Percentiles rank a stretch among this genome's conserved stretches.
Conservation (phyloP, 1,139 yeast species). For the Taiozyma onychis region DNA sequence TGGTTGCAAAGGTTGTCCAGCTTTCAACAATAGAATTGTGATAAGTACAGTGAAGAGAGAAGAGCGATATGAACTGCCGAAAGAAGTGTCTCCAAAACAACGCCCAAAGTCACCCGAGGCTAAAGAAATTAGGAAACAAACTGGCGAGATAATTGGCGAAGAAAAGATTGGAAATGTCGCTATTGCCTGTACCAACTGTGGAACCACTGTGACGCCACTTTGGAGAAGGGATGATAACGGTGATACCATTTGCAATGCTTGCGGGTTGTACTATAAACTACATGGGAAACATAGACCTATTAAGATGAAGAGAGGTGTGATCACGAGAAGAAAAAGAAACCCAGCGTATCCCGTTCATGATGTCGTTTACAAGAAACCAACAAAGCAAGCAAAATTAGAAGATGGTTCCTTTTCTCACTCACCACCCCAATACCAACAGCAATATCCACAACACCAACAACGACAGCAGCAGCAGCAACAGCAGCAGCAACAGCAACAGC, state of each 20-base stretch:
- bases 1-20: slow-evolving; percentile 82
- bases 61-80: neutral
- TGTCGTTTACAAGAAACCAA: slow-evolving; percentile 1
- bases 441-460: neutral
- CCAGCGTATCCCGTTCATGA: slow-evolving; percentile 3
- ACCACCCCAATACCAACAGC: neutral
- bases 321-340: slow-evolving; percentile 64
- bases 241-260: slow-evolving; percentile 12
- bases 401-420: neutral
- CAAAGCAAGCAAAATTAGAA: neutral
- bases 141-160: slow-evolving; percentile 19
- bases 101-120: neutral
- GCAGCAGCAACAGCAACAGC: neutral
- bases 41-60: slow-evolving; percentile 17
- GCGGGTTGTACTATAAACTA: slow-evolving; percentile 34
- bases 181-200: slow-evolving; percentile 40
- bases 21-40: slow-evolving; percentile 64
- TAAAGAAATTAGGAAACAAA: neutral
- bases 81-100: neutral
- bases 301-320: slow-evolving; percentile 64
- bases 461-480: slow-evolving; percentile 1
- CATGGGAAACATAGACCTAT: slow-evolving; percentile 80
- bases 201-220: slow-evolving; percentile 21
- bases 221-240: slow-evolving; percentile 15
- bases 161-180: slow-evolving; percentile 41